These are phyloP conservation scores for Colletotrichum abscissum DNA, from an alignment of 2,329 filamentous ascomycete species.

Conservation along the genomic window DNA sequence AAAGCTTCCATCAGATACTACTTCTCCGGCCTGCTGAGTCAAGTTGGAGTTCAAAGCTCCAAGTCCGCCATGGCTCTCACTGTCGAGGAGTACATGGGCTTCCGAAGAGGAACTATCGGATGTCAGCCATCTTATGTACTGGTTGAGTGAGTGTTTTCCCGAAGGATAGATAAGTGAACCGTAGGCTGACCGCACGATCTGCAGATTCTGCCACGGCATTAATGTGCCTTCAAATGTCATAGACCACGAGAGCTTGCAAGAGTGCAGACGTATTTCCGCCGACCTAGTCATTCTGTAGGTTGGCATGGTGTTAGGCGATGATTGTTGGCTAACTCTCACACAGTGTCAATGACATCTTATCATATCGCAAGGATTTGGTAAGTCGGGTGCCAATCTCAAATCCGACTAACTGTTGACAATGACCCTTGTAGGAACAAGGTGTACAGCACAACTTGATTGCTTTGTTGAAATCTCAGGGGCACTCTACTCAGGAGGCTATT, in stretches of 20 bases:
- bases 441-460: not conserved
- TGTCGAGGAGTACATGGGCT: not conserved
- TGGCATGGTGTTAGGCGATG: too few species aligned
- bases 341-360: not conserved
- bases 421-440: not conserved
- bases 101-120: not conserved
- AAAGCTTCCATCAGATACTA: not conserved
- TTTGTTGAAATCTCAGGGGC: not conserved
- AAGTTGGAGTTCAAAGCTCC: not conserved
- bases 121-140: not conserved
- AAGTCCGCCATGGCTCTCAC: not conserved
- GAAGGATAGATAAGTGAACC: accelerated
- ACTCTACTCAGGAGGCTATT: not conserved
- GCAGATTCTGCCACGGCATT: not conserved
- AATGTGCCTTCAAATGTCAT: not conserved
- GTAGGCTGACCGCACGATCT: not conserved
- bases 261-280: not conserved
- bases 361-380: not conserved
- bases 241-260: not conserved
- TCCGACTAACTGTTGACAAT: not conserved
- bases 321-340: not conserved
- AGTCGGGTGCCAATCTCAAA: not conserved
- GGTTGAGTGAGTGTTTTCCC: not conserved
- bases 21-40: not conserved
- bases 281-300: not conserved